Conservation (phyloP, 2,329 filamentous ascomycete species). For the Alternaria novae-zelandiae region DNA sequence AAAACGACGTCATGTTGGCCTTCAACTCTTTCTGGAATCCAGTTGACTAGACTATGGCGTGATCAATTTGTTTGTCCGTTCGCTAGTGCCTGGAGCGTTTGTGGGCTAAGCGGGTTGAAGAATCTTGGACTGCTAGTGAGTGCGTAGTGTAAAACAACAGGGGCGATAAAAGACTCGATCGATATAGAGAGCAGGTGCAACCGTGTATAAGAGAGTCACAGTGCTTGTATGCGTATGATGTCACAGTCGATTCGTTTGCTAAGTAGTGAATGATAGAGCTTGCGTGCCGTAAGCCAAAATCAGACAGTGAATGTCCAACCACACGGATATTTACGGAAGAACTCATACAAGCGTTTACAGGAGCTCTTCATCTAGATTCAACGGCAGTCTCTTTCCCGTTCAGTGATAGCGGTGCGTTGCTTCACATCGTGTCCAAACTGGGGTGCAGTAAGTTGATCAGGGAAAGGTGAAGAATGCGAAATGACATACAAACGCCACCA, state of each 20-base stretch:
- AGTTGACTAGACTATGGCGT: neutral
- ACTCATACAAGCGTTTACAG: neutral
- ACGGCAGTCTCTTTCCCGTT: neutral
- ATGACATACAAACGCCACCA: neutral
- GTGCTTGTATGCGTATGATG: neutral
- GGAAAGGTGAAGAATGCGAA: neutral
- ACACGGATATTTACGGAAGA: neutral
- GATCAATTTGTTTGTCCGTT: neutral
- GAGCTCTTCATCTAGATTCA: neutral
- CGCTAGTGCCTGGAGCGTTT: neutral
- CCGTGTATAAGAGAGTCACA: neutral
- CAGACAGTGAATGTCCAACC: neutral
- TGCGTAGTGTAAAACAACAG: neutral
- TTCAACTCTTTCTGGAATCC: neutral
- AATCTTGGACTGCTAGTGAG: neutral
- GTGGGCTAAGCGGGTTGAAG: neutral
- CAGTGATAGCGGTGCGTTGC: neutral
- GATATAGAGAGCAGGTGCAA: neutral
- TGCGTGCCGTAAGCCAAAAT: neutral
- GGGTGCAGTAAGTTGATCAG: neutral
- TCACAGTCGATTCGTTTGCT: neutral
- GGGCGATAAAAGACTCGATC: neutral
- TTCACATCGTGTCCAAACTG: neutral
- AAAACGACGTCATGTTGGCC: neutral
- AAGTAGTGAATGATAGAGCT: neutral